phyloP scores from a whole-genome alignment of 352 stramenopile species.

The Plasmopara muralis region DNA sequence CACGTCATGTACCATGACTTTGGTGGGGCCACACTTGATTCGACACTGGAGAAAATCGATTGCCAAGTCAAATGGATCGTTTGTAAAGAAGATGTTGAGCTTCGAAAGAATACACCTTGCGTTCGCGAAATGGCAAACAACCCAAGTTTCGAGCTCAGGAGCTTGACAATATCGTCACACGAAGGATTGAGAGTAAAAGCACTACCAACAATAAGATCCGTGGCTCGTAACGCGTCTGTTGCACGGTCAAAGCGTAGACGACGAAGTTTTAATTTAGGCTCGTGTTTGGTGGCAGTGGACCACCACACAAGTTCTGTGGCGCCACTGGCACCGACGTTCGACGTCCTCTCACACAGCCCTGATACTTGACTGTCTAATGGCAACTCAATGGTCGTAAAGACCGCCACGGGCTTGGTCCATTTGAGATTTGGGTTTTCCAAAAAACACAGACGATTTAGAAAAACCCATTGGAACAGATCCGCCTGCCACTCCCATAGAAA shows the following conservation, averaged over 20 bases:
- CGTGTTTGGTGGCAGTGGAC: constrained; percentile 54
- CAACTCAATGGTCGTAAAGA: constrained; percentile 46
- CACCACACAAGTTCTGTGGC: constrained; percentile 68
- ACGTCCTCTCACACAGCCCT: constrained; percentile 2
- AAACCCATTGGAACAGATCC: constrained; percentile 75
- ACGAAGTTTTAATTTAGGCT: constrained; percentile 60
- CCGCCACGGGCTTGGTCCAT: constrained; percentile 61
- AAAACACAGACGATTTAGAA: constrained; percentile 77
- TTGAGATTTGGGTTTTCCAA: constrained; percentile 78
- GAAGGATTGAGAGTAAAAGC: constrained; percentile 31
- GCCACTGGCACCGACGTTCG: constrained; percentile 14
- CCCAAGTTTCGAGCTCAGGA: constrained; percentile 54
- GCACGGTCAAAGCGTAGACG: constrained; percentile 66
- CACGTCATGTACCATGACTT: constrained; percentile 27
- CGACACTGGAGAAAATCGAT: constrained; percentile 9
- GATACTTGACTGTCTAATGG: constrained; percentile 18
- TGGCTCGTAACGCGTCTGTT: constrained; percentile 59
- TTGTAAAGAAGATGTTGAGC: constrained; percentile 30
- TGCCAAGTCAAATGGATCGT: constrained; percentile 40
- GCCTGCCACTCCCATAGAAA: constrained; percentile 82
- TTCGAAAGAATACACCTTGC: constrained; percentile 55
- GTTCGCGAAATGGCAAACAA: constrained; percentile 61
- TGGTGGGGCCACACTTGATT: not conserved
- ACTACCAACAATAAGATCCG: constrained; percentile 65
- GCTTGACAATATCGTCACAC: constrained; percentile 26